A percentile compares a stretch with the other conserved stretches of the same genome.
Evolutionary conservation across 306 rosid genomes (phyloP).

Genomic region (Betula pendula): DNA sequence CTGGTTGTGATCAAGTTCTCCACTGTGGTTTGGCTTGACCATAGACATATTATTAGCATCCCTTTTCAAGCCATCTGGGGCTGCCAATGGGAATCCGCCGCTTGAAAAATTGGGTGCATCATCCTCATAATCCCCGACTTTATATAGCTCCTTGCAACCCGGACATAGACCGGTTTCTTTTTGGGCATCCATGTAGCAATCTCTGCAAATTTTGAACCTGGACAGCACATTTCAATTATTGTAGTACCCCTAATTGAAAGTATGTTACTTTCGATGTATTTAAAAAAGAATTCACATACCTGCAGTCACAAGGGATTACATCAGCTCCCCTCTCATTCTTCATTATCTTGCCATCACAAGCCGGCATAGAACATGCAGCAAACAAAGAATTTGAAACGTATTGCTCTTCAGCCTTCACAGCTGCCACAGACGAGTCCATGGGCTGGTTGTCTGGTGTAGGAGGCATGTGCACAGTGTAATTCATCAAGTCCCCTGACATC

Average conservation of each 20-base stretch:
- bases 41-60: constrained; percentile 64
- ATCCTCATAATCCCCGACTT: constrained; percentile 53
- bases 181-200: constrained; percentile 75
- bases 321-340: constrained; percentile 85
- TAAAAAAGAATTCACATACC: constrained; percentile 40
- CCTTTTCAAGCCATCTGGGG: constrained; percentile 50
- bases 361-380: constrained; percentile 61
- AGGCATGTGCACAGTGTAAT: constrained; percentile 88
- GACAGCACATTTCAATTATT: not conserved
- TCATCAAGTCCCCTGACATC: constrained; percentile 59
- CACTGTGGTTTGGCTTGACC: constrained; percentile 70
- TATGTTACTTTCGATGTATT: not conserved
- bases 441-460: constrained; percentile 85
- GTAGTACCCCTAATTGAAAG: not conserved
- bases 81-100: constrained; percentile 53
- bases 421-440: constrained; percentile 64
- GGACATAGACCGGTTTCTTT: constrained; percentile 71
- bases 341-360: constrained; percentile 84
- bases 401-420: constrained; percentile 83
- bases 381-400: constrained; percentile 74
- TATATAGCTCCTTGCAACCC: constrained; percentile 79
- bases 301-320: constrained; percentile 79
- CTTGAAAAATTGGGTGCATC: constrained; percentile 37
- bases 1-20: constrained; percentile 76
- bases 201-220: constrained; percentile 89